Evolutionary conservation across 768 basidiomycete species (phyloP).

Genomic region (Termitomyces sp.): DNA sequence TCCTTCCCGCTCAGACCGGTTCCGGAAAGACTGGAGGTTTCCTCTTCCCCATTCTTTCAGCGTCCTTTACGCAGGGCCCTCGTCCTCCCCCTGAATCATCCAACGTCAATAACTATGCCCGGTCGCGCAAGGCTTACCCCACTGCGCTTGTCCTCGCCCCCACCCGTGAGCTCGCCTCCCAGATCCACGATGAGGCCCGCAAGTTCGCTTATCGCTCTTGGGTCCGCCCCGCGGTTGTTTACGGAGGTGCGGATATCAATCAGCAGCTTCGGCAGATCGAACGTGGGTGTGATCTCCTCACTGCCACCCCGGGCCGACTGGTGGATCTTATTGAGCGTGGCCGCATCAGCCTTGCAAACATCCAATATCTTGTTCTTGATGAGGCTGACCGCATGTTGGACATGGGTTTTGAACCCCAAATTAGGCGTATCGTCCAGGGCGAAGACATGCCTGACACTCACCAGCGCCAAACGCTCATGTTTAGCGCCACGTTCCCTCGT

Average conservation of each 20-base stretch:
- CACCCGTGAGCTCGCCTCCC: slow-evolving; percentile 96
- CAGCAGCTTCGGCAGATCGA: slow-evolving; percentile 92
- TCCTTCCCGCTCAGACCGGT: slow-evolving; percentile 65
- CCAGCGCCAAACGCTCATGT: slow-evolving; percentile 98
- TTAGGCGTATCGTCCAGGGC: slow-evolving; percentile 94
- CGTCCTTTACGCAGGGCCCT: slow-evolving; percentile 84
- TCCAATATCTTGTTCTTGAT: slow-evolving; percentile 96
- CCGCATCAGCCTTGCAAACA: slow-evolving; percentile 91
- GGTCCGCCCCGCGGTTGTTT: slow-evolving; percentile 98
- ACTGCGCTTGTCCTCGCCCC: slow-evolving; percentile 97
- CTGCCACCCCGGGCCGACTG: slow-evolving; percentile 95
- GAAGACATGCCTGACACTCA: slow-evolving; percentile 96
- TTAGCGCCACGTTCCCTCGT: slow-evolving; percentile 97
- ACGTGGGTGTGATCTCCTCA: slow-evolving; percentile 94
- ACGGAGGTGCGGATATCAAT: slow-evolving; percentile 98
- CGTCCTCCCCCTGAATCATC: slow-evolving; percentile 55
- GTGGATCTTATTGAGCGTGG: slow-evolving; percentile 99
- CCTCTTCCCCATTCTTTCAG: slow-evolving; percentile 97
- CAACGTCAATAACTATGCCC: slow-evolving; percentile 46
- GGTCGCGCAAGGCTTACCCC: slow-evolving; percentile 87
- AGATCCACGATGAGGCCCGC: slow-evolving; percentile 98
- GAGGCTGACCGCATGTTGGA: slow-evolving; percentile 99
- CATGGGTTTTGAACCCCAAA: slow-evolving; percentile 99
- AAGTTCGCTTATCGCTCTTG: slow-evolving; percentile 99
- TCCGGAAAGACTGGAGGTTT: slow-evolving; percentile 99